These are phyloP conservation scores for Chenopodium berlandieri DNA, from an alignment of 148 eudicot genomes.

Conservation along the genomic window DNA sequence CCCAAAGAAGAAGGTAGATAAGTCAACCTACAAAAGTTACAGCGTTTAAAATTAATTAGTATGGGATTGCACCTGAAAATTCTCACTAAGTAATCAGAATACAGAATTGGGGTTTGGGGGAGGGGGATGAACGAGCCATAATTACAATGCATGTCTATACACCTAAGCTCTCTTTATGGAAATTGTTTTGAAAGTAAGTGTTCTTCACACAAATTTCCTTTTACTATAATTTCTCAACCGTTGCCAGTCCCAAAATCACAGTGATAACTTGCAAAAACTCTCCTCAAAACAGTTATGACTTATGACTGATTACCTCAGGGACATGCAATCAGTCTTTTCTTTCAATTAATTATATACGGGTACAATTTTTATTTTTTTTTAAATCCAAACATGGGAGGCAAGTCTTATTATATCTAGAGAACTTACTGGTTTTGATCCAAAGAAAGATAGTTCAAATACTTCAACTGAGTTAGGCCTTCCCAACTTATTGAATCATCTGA, in stretches of 20 bases:
- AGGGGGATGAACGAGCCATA: neutral
- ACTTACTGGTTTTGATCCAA: conserved; percentile 76
- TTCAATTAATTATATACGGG: no score
- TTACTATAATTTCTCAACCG: neutral
- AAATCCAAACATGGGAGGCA: neutral
- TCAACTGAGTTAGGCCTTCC: conserved; percentile 64
- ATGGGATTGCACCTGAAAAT: neutral
- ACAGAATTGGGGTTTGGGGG: no score
- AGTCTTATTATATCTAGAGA: neutral
- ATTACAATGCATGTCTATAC: neutral
- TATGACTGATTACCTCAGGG: neutral
- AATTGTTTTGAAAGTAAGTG: neutral
- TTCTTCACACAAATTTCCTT: neutral
- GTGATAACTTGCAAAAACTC: neutral
- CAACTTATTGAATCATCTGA: conserved; percentile 62
- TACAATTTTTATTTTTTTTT: no score
- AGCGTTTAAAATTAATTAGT: neutral
- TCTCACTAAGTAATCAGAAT: no score
- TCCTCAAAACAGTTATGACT: neutral
- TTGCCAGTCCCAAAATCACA: neutral
- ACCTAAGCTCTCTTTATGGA: neutral
- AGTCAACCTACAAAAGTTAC: conserved; percentile 59
- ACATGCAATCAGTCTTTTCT: neutral
- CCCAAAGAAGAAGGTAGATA: conserved; percentile 66
- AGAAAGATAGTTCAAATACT: conserved; percentile 54